Evolutionary conservation across 345 rosid genomes (phyloP).

Genomic region (Lepidium didymum): DNA sequence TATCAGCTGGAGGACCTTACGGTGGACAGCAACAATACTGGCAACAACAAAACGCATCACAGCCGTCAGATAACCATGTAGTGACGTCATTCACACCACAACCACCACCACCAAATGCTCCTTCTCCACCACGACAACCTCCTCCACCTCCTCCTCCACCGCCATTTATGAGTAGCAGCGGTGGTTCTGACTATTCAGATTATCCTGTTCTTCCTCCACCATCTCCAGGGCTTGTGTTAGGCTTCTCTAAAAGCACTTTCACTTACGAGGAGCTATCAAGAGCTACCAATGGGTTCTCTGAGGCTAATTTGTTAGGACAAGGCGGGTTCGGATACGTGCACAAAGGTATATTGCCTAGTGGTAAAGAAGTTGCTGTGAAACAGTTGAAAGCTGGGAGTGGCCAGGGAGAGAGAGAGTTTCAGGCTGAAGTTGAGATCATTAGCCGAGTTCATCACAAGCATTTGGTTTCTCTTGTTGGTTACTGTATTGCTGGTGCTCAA

Average conservation of each 20-base stretch:
- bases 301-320: slow-evolving; percentile 57
- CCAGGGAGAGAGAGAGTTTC: slow-evolving; percentile 62
- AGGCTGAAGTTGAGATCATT: slow-evolving; percentile 65
- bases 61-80: slow-evolving; percentile 34
- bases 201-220: slow-evolving; percentile 49
- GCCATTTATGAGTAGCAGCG: slow-evolving; percentile 49
- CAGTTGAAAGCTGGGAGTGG: slow-evolving; percentile 59
- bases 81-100: slow-evolving; percentile 31
- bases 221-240: slow-evolving; percentile 48
- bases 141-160: slow-evolving; percentile 40
- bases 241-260: slow-evolving; percentile 63
- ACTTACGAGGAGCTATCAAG: slow-evolving; percentile 49
- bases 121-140: slow-evolving; percentile 30
- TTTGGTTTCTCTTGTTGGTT: slow-evolving; percentile 67
- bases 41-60: slow-evolving; percentile 66
- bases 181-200: slow-evolving; percentile 57
- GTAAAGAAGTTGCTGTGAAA: slow-evolving; percentile 60
- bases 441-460: slow-evolving; percentile 66
- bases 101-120: slow-evolving; percentile 31
- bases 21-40: slow-evolving; percentile 50
- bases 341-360: slow-evolving; percentile 57
- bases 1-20: slow-evolving; percentile 46
- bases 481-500: slow-evolving; percentile 43
- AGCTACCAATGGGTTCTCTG: slow-evolving; percentile 63
- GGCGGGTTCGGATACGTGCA: slow-evolving; percentile 74